Base-by-base conservation (phyloP, 495 filamentous ascomycete species). In the Lichenothelia convexa region DNA sequence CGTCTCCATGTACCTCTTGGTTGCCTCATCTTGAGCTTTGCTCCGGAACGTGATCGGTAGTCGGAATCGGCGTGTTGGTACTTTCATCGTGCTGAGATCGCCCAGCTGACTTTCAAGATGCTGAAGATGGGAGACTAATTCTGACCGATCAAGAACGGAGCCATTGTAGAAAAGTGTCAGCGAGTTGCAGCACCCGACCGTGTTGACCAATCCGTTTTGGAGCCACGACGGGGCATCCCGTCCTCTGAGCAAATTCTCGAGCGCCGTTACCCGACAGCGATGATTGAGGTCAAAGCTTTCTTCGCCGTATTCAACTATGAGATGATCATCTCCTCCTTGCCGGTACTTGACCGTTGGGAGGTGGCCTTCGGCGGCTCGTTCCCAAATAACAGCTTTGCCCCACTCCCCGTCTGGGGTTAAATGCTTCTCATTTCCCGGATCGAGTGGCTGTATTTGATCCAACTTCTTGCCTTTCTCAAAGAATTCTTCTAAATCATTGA, bases 41-140 rank as follows among this genome's bases (percentile, higher is more conserved):
- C 56, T 58, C 35, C 68, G 53, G 48, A 73, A 73, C 18, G 60
- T 56, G 9, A 75, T 55, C 2, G 71, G 71, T 0, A 75, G 60
- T 17, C 55, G 54, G 48, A 73, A 69, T 5, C 53, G 48, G 16
- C 69, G 60, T 34, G 54, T 62, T 30, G 64, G 67, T 16, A 73
- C 51, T 39, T 63, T 69, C 31, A 58, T 53, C 4, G 40, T 37
- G 37, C 34, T 44, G 8, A 57, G 45, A 30, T 56, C 47, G 30
- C 55, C 50, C n/a, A 61, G 44, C 9, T 36, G 15, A 20, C 38
- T 44, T 44, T 58, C 55, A 18, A 58, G 35, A 5, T 13, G 38
- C 24, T 53, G 51, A 15, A 58, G 42, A 21, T 56, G 45, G 2
- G 40, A 23, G 8, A 61, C 21, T 16, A 48, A 40, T 45, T 54